Conservation (phyloP, 768 basidiomycete species). For the Tylopilus cervinicoccineus region DNA sequence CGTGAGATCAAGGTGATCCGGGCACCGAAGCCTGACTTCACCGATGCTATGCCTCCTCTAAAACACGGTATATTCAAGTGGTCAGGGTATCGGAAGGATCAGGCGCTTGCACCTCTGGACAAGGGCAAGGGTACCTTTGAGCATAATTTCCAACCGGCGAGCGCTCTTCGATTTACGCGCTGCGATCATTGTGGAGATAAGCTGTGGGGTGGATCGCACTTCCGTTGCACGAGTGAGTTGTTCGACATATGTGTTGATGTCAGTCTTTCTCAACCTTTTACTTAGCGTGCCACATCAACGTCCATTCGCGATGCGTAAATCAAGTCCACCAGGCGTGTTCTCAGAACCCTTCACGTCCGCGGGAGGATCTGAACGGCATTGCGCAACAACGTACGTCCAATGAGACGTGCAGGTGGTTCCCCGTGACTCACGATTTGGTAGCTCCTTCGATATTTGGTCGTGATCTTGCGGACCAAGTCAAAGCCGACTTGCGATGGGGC, state of each 20-base stretch:
- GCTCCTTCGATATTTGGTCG: constrained; percentile 93
- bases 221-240: constrained; percentile 79
- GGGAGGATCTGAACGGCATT: constrained; percentile 30
- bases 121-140: constrained; percentile 46
- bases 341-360: constrained; percentile 38
- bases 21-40: constrained; percentile 26
- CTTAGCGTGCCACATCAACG: constrained; percentile 76
- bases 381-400: constrained; percentile 15
- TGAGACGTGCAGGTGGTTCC: constrained; percentile 9
- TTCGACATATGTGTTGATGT: background rate
- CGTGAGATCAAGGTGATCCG: constrained; percentile 26
- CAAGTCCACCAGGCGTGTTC: constrained; percentile 66
- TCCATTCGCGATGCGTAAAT: constrained; percentile 82
- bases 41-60: constrained; percentile 47
- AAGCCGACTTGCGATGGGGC: constrained; percentile 54
- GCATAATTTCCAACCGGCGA: constrained; percentile 88
- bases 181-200: constrained; percentile 98
- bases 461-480: constrained; percentile 80
- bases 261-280: constrained; percentile 1
- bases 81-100: constrained; percentile 58
- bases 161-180: constrained; percentile 80
- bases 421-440: constrained; percentile 28
- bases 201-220: constrained; percentile 98
- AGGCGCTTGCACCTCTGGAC: constrained; percentile 30
- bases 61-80: constrained; percentile 68